Percentiles rank a stretch among this genome's conserved stretches.
Evolutionary conservation across 345 rosid genomes (phyloP).

Genomic region (Acer saccharum): DNA sequence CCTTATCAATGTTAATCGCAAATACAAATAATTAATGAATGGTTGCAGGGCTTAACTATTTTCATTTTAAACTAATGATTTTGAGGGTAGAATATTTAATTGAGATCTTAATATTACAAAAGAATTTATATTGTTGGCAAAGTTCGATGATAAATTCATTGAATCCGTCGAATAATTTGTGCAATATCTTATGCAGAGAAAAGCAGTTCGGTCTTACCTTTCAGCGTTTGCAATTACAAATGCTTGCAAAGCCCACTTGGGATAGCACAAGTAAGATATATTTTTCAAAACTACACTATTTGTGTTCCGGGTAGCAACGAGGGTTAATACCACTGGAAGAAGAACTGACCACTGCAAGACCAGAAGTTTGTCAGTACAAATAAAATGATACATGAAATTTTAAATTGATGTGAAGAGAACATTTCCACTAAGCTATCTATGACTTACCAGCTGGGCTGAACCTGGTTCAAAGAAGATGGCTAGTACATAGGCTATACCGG

Average conservation of each 20-base stretch:
- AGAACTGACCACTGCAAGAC: conserved; percentile 87
- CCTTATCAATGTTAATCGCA: neutral
- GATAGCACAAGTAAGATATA: conserved; percentile 67
- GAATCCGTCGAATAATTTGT: neutral
- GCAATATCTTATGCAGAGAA: neutral
- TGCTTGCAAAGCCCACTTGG: conserved; percentile 89
- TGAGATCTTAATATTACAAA: neutral
- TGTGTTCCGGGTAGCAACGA: conserved; percentile 62
- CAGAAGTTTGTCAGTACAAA: conserved; percentile 15
- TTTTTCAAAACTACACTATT: conserved; percentile 36
- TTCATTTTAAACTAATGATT: neutral
- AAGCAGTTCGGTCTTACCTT: conserved; percentile 40
- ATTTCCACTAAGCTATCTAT: neutral
- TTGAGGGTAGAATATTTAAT: neutral
- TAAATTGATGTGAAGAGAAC: neutral
- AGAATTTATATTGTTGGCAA: no score
- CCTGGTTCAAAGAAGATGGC: conserved; percentile 85
- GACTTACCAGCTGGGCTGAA: conserved; percentile 91
- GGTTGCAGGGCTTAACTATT: neutral
- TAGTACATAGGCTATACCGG: conserved; percentile 83
- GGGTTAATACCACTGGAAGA: conserved; percentile 94
- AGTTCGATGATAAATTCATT: neutral
- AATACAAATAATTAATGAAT: neutral
- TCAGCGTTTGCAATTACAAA: conserved; percentile 80
- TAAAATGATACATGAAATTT: neutral